These are phyloP conservation scores for Nemania abortiva DNA, from an alignment of 2,329 filamentous ascomycete species.

Conservation along the genomic window DNA sequence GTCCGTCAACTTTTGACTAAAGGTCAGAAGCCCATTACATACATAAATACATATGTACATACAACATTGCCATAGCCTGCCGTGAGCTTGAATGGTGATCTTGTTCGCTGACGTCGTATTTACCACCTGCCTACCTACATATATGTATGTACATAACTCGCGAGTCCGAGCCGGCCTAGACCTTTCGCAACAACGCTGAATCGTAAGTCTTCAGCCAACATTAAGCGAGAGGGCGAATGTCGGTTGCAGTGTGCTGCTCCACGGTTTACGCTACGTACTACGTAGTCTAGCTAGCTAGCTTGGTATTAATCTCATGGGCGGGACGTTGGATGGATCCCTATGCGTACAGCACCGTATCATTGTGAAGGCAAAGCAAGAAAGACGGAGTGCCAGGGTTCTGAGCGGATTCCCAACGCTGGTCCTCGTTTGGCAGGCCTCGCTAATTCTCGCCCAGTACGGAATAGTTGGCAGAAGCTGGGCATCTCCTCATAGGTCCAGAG, in stretches of 20 bases:
- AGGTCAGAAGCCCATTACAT: too few species aligned
- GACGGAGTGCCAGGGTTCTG: constrained; percentile 17
- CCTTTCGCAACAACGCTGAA: constrained; percentile 4
- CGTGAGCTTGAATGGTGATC: too few species aligned
- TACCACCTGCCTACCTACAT: neutral
- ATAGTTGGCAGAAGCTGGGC: constrained; percentile 45
- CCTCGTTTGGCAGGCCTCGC: constrained; percentile 42
- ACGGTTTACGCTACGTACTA: constrained; percentile 15
- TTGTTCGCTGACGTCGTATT: too few species aligned
- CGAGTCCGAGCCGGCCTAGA: constrained; percentile 10
- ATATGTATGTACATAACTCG: neutral
- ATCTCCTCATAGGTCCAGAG: constrained; percentile 37
- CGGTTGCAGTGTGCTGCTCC: constrained; percentile 6
- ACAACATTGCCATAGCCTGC: neutral
- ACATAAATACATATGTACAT: neutral
- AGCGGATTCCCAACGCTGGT: constrained; percentile 36
- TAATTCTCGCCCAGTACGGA: constrained; percentile 48
- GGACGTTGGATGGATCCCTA: constrained; percentile 8
- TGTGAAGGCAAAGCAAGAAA: constrained; percentile 14
- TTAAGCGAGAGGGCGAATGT: constrained; percentile 22
- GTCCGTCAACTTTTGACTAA: too few species aligned
- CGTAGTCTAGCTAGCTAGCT: constrained; percentile 3
- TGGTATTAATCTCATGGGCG: constrained; percentile 21
- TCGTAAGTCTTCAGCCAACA: constrained; percentile 10
- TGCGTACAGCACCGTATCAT: neutral